These are phyloP conservation scores for Rhypophila decipiens DNA, from an alignment of 495 filamentous ascomycete genomes.

Conservation along the genomic window DNA sequence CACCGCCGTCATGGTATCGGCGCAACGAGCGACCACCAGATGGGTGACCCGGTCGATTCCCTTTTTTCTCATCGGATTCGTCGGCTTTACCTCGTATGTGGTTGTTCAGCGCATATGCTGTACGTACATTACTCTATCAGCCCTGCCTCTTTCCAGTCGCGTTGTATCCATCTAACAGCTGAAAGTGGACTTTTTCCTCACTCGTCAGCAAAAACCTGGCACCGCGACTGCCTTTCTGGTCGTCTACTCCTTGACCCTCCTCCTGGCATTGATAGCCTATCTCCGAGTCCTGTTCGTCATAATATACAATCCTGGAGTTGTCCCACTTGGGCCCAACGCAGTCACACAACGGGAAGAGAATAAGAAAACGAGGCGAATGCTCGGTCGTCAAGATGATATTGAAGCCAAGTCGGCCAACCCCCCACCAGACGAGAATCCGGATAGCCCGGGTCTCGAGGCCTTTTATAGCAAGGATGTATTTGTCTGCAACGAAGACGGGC, in stretches of 20 bases:
- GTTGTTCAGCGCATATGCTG: constrained; percentile 37
- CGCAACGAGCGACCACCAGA: constrained; percentile 31
- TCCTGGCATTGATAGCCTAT: constrained; percentile 61
- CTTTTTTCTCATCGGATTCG: constrained; percentile 28
- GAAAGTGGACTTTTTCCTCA: constrained; percentile 62
- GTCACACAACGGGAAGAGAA: constrained; percentile 7
- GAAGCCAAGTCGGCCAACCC: constrained; percentile 34
- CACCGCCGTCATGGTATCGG: constrained; percentile 20
- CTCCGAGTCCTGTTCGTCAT: constrained; percentile 60
- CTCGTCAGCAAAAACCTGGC: constrained; percentile 41
- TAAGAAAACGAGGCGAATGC: constrained; percentile 15
- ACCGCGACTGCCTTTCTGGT: constrained; percentile 62
- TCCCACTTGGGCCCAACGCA: constrained; percentile 51
- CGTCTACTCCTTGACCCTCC: constrained; percentile 63
- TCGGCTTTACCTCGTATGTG: constrained; percentile 35
- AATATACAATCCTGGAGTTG: constrained; percentile 60
- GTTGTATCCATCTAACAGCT: constrained; percentile 23
- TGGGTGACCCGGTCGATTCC: constrained; percentile 41
- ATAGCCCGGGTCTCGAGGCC: constrained; percentile 41
- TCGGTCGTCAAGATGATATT: constrained; percentile 22
- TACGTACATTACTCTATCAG: constrained; percentile 13
- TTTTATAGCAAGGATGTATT: constrained; percentile 80
- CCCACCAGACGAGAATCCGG: constrained; percentile 31
- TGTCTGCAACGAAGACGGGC: constrained; percentile 71
- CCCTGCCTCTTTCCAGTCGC: neutral